A percentile compares a stretch with the other conserved stretches of the same genome.
These are phyloP conservation scores for Nematodospora anomalae DNA, from an alignment of 1,139 yeast genomes.

Conservation along the genomic window DNA sequence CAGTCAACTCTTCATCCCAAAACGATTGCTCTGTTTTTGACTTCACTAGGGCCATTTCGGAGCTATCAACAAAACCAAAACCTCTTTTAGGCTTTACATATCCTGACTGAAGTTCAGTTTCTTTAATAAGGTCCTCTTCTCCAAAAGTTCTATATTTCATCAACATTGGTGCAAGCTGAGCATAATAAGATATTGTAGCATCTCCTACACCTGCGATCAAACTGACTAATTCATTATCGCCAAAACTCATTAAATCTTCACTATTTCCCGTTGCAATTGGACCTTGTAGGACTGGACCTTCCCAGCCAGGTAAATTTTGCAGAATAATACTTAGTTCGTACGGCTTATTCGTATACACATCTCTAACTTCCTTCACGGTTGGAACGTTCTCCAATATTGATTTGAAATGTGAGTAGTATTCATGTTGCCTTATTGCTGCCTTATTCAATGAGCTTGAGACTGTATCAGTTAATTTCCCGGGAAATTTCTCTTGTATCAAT, in stretches of 20 bases:
- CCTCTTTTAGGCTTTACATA: conserved; percentile 36
- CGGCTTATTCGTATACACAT: conserved; percentile 11
- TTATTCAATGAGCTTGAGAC: conserved; percentile 18
- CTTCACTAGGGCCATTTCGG: conserved; percentile 18
- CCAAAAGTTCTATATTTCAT: conserved; percentile 19
- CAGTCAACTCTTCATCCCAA: conserved; percentile 17
- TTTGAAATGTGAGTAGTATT: conserved; percentile 20
- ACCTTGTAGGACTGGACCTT: conserved; percentile 24
- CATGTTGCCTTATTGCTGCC: conserved; percentile 21
- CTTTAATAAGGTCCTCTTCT: conserved; percentile 2
- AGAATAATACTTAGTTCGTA: conserved; percentile 17
- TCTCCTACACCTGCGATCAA: conserved; percentile 23
- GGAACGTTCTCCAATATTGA: conserved; percentile 2
- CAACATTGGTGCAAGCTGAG: conserved; percentile 35
- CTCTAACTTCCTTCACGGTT: conserved; percentile 13
- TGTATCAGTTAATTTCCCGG: conserved; percentile 11
- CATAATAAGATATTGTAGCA: conserved; percentile 22
- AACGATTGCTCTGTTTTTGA: conserved; percentile 10
- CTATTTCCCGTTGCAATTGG: conserved; percentile 18
- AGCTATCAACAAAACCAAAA: conserved; percentile 38
- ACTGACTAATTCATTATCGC: conserved; percentile 20
- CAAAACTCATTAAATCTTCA: conserved; percentile 12
- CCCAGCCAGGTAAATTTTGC: conserved; percentile 15
- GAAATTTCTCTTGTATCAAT: conserved; percentile 20
- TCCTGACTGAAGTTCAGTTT: conserved; percentile 8